Conservation (phyloP, 78 protist genomes). For the Ministeria vibrans region DNA sequence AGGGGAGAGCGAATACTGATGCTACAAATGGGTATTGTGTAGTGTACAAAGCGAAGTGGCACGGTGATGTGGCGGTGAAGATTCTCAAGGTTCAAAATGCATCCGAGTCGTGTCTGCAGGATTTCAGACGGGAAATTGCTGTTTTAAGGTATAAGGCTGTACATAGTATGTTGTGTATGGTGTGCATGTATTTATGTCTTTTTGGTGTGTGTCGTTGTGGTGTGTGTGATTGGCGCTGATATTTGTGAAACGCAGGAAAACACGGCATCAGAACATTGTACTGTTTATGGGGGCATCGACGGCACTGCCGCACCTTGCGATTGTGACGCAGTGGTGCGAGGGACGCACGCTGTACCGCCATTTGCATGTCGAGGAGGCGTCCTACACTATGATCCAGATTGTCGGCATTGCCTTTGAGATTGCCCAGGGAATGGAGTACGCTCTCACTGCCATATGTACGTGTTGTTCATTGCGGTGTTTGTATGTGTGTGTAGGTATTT, state of each 20-base stretch:
- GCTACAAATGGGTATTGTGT: neutral
- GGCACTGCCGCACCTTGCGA: constrained; percentile 8
- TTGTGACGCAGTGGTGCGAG: constrained; percentile 39
- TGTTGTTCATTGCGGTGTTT: neutral
- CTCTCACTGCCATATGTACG: neutral
- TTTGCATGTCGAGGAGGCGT: constrained; percentile 10
- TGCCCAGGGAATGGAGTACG: constrained; percentile 12
- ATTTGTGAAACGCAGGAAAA: neutral
- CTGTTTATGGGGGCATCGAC: constrained; percentile 44
- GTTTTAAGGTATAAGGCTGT: constrained; percentile 3
- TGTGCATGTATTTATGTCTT: neutral
- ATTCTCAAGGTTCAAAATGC: constrained; percentile 14
- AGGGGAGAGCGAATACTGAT: neutral
- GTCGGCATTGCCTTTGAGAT: constrained; percentile 5
- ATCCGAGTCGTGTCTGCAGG: constrained; percentile 9
- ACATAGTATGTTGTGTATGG: neutral
- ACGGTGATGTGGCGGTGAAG: constrained; percentile 36
- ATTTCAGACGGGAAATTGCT: constrained; percentile 23
- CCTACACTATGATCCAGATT: neutral
- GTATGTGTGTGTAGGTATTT: constrained; percentile 1
- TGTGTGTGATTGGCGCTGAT: neutral
- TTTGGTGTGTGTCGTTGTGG: neutral
- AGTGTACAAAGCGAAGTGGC: constrained; percentile 39
- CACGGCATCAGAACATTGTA: constrained; percentile 28
- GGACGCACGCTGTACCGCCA: constrained; percentile 16